These are phyloP conservation scores for Solanum chmielewskii DNA, from an alignment of 257 asterid genomes.

Conservation along the genomic window DNA sequence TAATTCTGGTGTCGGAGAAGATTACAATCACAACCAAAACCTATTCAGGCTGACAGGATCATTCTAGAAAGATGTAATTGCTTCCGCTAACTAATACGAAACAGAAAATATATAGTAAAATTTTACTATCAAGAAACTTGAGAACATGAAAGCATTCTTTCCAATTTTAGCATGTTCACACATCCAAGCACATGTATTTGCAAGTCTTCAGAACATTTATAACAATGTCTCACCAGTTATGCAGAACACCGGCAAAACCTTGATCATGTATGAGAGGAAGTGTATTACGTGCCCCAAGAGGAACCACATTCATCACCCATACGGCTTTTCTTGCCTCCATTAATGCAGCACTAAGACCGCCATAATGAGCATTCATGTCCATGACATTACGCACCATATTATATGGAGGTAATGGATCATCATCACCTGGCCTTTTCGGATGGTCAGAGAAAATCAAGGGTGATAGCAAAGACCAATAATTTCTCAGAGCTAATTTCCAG, in stretches of 20 bases:
- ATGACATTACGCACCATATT: slow-evolving; percentile 92
- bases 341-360: slow-evolving; percentile 66
- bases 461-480: slow-evolving; percentile 94
- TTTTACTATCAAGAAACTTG: not conserved
- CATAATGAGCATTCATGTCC: slow-evolving; percentile 92
- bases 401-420: slow-evolving; percentile 87
- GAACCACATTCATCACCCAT: slow-evolving; percentile 97
- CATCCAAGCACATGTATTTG: not conserved
- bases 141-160: not conserved
- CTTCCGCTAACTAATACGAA: not conserved
- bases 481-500: slow-evolving; percentile 66
- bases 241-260: slow-evolving; percentile 73
- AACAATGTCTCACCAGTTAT: slow-evolving; percentile 52
- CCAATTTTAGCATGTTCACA: not conserved
- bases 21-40: not conserved
- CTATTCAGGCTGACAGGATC: not conserved
- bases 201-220: not conserved
- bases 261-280: slow-evolving; percentile 70
- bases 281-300: slow-evolving; percentile 51
- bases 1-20: not conserved
- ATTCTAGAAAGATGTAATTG: not conserved
- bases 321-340: slow-evolving; percentile 63
- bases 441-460: slow-evolving; percentile 95
- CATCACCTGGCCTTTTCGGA: slow-evolving; percentile 97
- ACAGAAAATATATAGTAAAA: not conserved